Evolutionary conservation across 2,329 filamentous ascomycete genomes (phyloP).

Genomic region (Pseudogymnoascus sp.): DNA sequence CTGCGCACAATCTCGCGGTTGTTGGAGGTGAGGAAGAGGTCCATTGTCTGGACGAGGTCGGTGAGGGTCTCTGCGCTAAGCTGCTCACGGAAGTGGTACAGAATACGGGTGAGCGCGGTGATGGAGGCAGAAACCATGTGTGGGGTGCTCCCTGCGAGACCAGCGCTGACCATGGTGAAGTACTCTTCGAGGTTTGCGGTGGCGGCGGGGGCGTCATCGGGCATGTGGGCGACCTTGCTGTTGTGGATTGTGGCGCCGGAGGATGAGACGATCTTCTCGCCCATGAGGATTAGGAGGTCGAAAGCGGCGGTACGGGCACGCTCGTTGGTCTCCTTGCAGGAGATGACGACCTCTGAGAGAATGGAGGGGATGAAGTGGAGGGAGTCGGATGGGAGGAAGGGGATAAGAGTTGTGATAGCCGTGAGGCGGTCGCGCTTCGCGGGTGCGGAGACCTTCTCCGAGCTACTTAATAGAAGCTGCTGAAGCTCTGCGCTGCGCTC

Average conservation of each 20-base stretch:
- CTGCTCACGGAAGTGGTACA: constrained; percentile 78
- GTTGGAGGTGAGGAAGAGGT: constrained; percentile 91
- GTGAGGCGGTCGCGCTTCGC: constrained; percentile 79
- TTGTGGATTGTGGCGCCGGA: constrained; percentile 73
- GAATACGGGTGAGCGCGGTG: constrained; percentile 83
- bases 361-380: constrained; percentile 91
- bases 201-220: constrained; percentile 67
- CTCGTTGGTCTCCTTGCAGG: constrained; percentile 96
- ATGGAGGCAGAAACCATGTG: constrained; percentile 99
- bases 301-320: constrained; percentile 85
- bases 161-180: constrained; percentile 96
- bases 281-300: constrained; percentile 82
- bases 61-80: constrained; percentile 63
- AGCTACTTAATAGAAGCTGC: constrained; percentile 67
- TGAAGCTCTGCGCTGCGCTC: constrained; percentile 76
- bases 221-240: constrained; percentile 80
- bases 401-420: constrained; percentile 73
- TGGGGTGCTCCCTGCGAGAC: constrained; percentile 82
- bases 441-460: constrained; percentile 79
- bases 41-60: constrained; percentile 89
- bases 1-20: constrained; percentile 95
- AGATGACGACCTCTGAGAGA: constrained; percentile 89
- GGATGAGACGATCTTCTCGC: constrained; percentile 63
- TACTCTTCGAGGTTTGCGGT: constrained; percentile 85
- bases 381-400: constrained; percentile 66